Evolutionary conservation across 345 rosid genomes (phyloP), one percentile per base, ranked within the genome.

Genomic region (Eucalyptus sp.): DNA sequence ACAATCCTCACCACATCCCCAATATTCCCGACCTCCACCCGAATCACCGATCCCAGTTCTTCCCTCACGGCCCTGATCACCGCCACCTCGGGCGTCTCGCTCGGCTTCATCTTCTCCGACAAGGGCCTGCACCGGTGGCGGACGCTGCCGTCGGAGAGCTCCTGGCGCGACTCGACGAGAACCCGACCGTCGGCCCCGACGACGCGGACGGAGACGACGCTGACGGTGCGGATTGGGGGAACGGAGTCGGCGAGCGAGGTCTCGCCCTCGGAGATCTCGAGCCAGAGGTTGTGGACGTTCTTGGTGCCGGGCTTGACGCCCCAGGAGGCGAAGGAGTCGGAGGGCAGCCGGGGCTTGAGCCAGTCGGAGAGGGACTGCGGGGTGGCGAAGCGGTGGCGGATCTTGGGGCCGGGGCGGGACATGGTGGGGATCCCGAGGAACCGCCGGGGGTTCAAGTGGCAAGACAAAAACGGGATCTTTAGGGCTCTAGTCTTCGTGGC

Each of bases 211-310:
- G 94, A 89, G 10, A 95, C 98, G 68, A 96, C 99, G 89, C 92
- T 95, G 81, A 97, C 95, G 1, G 96, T 93, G 16, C 99, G 98
- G 60, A 96, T 88, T 22, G 99, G 99, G 14, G 98, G 99, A 50
- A 86, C 91, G 20, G 98, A 90, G 62, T 97, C 98, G 31, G 92
- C 92, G 52, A 97, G 96, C 20, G 91, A 91, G 56, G 95, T 94
- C 89, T 96, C 99, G 33, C 98, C 99, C 52, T 96, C 95, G 89
- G 96, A 92, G 54, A 97, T 94, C 89, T 97, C 99, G 15, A 97
- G 96, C 98, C 98, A 97, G 93, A 97, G 99, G 88, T 97, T 97
- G 88, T 97, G 98, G 87, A 97, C 94, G 92, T 97, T 97, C 92
- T 97, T 97, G 90, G 99, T 97, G 64, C 99, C 99, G 33, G 98